A percentile compares a stretch with the other conserved stretches of the same genome.
Evolutionary conservation across 2,329 filamentous ascomycete species (phyloP).

Genomic region (Colletotrichum tamarilloi): DNA sequence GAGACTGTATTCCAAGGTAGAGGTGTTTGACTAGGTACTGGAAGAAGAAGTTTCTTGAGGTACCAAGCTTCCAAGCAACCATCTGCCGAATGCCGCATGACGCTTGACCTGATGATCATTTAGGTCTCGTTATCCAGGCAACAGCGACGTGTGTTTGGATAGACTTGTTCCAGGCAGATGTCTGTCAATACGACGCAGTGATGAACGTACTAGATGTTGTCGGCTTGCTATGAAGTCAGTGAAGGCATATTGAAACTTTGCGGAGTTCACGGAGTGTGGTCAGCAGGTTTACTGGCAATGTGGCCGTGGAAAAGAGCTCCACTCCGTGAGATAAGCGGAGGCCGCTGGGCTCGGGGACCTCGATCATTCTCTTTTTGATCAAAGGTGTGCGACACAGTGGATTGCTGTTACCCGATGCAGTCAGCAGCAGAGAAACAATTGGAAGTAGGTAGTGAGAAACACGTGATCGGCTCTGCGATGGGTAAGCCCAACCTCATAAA

Average conservation of each 20-base stretch:
- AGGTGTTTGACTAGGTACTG: background rate
- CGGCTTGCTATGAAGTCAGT: background rate
- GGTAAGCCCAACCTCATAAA: background rate
- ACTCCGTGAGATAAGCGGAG: slow-evolving; percentile 10
- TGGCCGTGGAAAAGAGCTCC: background rate
- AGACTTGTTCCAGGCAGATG: background rate
- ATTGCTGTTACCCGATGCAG: background rate
- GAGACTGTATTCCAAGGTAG: background rate
- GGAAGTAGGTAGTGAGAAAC: background rate
- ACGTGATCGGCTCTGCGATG: background rate
- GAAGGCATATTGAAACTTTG: background rate
- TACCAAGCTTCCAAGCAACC: background rate
- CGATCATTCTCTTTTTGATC: background rate
- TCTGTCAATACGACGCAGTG: background rate
- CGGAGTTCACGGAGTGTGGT: slow-evolving; percentile 11
- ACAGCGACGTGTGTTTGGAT: background rate
- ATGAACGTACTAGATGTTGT: background rate
- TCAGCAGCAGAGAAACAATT: background rate
- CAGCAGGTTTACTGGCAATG: background rate
- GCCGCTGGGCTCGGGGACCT: background rate
- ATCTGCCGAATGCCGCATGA: background rate
- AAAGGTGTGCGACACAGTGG: background rate
- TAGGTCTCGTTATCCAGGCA: background rate
- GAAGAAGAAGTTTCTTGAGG: background rate
- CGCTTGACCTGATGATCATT: background rate